phyloP scores from a whole-genome alignment of 2,329 filamentous ascomycete species.

The Xylaria polymorpha region DNA sequence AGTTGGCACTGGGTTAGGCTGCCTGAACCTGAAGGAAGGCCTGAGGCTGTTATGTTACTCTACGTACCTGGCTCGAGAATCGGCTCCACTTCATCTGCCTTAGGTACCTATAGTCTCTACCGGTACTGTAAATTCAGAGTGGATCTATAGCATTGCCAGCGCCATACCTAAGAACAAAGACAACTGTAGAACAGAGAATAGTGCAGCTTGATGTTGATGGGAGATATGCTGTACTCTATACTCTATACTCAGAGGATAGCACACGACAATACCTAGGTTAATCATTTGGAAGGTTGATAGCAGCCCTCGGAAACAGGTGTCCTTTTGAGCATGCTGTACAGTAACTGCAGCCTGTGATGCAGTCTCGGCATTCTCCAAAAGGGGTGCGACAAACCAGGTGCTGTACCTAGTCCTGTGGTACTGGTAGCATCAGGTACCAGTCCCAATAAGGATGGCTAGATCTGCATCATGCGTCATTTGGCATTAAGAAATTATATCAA shows the following conservation, averaged over 20 bases:
- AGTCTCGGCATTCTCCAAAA: slow-evolving; percentile 25
- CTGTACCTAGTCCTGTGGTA: neutral
- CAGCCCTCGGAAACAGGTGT: slow-evolving; percentile 9
- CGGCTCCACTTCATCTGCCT: slow-evolving; percentile 4
- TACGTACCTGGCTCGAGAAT: neutral
- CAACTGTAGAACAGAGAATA: neutral
- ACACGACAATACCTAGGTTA: neutral
- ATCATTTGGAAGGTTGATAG: slow-evolving; percentile 2
- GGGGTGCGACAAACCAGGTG: slow-evolving; percentile 3
- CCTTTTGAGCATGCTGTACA: slow-evolving; percentile 5
- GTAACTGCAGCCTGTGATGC: neutral
- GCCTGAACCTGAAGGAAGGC: slow-evolving; percentile 5
- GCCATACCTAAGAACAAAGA: neutral
- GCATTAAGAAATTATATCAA: neutral
- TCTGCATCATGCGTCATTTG: slow-evolving; percentile 25
- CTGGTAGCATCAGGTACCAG: slow-evolving; percentile 10
- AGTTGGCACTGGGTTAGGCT: slow-evolving; percentile 2
- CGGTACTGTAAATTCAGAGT: neutral
- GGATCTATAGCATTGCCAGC: slow-evolving; percentile 1
- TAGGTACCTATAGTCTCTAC: neutral
- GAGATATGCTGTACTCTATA: neutral
- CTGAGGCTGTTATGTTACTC: slow-evolving; percentile 6
- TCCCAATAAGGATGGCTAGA: slow-evolving; percentile 20
- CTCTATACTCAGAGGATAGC: neutral
- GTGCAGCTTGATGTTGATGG: neutral